Evolutionary conservation across 257 asterid species (phyloP), one percentile per base, ranked within the genome.

Genomic region (Jaltomata sinuosa): DNA sequence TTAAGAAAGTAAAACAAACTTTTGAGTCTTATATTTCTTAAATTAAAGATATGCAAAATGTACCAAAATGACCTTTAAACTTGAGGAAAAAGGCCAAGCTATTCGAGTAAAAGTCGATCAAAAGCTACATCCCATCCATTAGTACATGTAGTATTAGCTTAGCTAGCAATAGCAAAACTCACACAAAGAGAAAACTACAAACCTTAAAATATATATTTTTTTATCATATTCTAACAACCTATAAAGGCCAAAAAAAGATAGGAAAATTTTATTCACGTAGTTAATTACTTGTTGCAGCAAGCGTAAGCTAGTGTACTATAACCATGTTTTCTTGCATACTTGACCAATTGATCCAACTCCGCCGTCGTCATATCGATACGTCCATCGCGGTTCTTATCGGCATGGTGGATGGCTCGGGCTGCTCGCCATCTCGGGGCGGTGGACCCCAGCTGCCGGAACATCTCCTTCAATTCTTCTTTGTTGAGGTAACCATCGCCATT

Each of bases 341-440:
- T 31, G 59, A 79, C 83, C 11, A 80, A 83, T 36, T 11, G n/a
- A 4, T 18, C 47, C 64, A 87, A 27, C 68, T 84, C 87, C 1
- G 0, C 31, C 42, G 8, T n/a, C 15, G 11, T 29, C 71, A 59
- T 79, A 21, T 25, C 45, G 21, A 87, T 71, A 27, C 22, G 16
- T 11, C 87, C 89, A 84, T 86, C 85, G 1, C 83, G 40, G 10
- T 80, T 40, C 8, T 64, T 76, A 68, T 84, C 85, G 0, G 80
- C 89, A 27, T 31, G 27, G 6, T 11, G 8, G 50, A 71, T 67
- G 2, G 83, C 83, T 3, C 72, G 42, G 5, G 36, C 3, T 55
- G 89, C 87, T 71, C 87, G 45, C 89, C 89, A 81, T 1, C 77
- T 22, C 3, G 85, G 87, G 11, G 76, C 1, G 0, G 10, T 6